Conservation (phyloP, 768 basidiomycete genomes). For the Podaxis sp. region DNA sequence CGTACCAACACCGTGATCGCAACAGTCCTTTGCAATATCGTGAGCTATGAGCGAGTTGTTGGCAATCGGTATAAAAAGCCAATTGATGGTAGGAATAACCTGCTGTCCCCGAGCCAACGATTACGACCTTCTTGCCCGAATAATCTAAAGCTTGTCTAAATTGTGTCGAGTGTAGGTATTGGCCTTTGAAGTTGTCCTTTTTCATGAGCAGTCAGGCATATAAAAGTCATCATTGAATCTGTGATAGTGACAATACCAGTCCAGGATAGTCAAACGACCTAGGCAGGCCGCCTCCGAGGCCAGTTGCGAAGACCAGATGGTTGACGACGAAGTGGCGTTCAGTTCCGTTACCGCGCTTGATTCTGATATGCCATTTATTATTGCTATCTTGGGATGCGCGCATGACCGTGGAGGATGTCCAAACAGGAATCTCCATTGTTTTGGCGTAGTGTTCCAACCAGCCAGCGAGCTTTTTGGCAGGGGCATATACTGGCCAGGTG, state of each 20-base stretch:
- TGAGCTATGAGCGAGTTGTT: constrained; percentile 26
- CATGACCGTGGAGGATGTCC: constrained; percentile 49
- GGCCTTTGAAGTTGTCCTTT: constrained; percentile 45
- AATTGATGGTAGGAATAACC: constrained; percentile 20
- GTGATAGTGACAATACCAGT: background rate
- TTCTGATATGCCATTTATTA: constrained; percentile 44
- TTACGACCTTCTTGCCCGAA: constrained; percentile 61
- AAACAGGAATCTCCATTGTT: constrained; percentile 59
- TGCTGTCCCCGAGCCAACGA: constrained; percentile 65
- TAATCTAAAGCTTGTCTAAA: constrained; percentile 49
- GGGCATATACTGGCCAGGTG: constrained; percentile 57
- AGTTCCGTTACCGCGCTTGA: constrained; percentile 20
- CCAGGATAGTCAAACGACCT: constrained; percentile 35
- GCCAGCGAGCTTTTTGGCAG: constrained; percentile 58
- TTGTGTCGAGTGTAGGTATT: constrained; percentile 49
- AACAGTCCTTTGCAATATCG: constrained; percentile 40
- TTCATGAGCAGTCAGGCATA: constrained; percentile 22
- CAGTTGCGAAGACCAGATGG: constrained; percentile 59
- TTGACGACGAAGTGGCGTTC: constrained; percentile 39
- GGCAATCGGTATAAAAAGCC: background rate
- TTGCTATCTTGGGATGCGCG: constrained; percentile 35
- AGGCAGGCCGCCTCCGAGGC: constrained; percentile 47
- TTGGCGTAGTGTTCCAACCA: constrained; percentile 66
- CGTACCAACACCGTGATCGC: constrained; percentile 33
- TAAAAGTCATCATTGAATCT: background rate